Base-by-base conservation (phyloP, 768 basidiomycete genomes). In the Nevesoporus exiguus region DNA sequence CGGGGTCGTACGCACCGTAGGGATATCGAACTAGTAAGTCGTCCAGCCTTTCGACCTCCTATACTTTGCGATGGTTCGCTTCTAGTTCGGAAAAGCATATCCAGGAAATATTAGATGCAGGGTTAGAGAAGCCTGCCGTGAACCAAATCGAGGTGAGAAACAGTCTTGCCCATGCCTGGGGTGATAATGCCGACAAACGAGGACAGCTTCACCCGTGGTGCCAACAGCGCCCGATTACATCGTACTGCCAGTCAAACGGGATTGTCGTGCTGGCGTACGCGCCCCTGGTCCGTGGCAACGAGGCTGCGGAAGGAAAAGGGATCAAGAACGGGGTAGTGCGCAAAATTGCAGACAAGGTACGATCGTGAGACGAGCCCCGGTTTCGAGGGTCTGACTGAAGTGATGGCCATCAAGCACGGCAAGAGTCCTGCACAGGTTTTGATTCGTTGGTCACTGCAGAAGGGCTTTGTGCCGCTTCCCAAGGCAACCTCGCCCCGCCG, bases 191-290 rank as follows among this genome's bases (percentile, higher is more conserved):
- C 47, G 41, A 57, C 27, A 27, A 30, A 34, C 8, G 29, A 33
- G 51, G 47, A 24, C 56, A 90, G 86, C 73, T 91, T 11, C 89
- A 90, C 55, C 88, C 88, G 0, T 81, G 84, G 62, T 91, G 88
- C 70, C 90, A 93, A 66, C 90, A 93, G 66, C 77, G 76, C 24
- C 77, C 79, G 7, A 88, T 93, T 51, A 87, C 87, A 17, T 76
- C 83, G 3, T 93, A 86, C 68, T 91, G 88, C 68, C 61, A 70
- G 24, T 68, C 75, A 42, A 73, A 85, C 56, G 71, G 73, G 4
- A 88, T 92, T 52, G 65, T 82, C 21, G 72, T 89, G 9, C 75
- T 88, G 61, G 90, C 88, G 0, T 89, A 91, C 64, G 81, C 85
- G 56, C 89, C 93, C 0, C 73, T 93, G 43, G 65, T 90, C 33